Base-by-base conservation (phyloP, 140 eudicot genomes). In the Ambrosia hybrid region DNA sequence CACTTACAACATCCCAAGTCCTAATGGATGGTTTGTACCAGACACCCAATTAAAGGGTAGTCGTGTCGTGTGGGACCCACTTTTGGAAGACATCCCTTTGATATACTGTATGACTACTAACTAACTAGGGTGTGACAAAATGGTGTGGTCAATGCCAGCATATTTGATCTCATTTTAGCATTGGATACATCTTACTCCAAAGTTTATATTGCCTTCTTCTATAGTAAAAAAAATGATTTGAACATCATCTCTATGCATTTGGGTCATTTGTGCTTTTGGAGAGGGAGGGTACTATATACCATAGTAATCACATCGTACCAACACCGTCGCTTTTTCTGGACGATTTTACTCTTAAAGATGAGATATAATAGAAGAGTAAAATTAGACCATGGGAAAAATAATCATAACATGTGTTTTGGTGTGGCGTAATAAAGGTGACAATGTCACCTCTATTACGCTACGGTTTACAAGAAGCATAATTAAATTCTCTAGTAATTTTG, bases 1-100 rank as follows among this genome's bases (percentile, higher is more conserved):
- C 55, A 43, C n/a, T 56, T 33, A 43, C 7, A 2, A 43, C 21
- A 71, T 38, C 39, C 48, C 65, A 39, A 65, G 46, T 73, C 57
- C 58, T 65, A 55, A 78, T 72, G 70, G 62, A 78, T 65, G 70
- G 58, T 56, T 45, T 72, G 64, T 72, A 78, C 45, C 73, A 36
- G 71, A 69, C 70, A 36, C 15, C 36, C 11, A 57, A 57, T 26
- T 45, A 21, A 53, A 51, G 52, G 55, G 43, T 72, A 57, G 34
- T 30, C 34, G 2, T 30, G 26, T 39, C 68, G 16, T 64, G 53
- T 64, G 51, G 52, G 58, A 45, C 74, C 57, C 21, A 72, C 65
- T 57, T 65, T 65, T 37, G 15, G 51, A 48, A 67, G 34, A 26
- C 60, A 49, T 59, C 13, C 15, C 16, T 37, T 51, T 66, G 67